Base-by-base conservation (phyloP, 73 alveolate species). In the Paramecium primaurelia region DNA sequence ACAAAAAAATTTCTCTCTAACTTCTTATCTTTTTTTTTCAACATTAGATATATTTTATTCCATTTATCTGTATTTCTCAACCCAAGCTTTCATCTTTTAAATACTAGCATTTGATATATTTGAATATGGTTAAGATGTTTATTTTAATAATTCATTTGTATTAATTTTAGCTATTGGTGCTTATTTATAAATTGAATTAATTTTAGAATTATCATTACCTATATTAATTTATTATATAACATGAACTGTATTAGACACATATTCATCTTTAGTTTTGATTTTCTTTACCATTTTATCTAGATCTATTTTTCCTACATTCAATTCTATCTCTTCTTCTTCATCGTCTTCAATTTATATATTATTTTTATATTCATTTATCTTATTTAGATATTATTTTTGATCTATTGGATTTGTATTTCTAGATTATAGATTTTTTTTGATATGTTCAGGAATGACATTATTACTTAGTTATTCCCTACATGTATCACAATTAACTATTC, bases 21-120 rank as follows among this genome's bases (percentile, higher is more conserved):
- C 71, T 80, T 80, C 91, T 49, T 80, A 49, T 44, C 91, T 80
- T 80, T 80, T 80, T 18, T 47, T 80, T 28, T 80, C 91, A 45
- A 80, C 25, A 44, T 44, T 49, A 10, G 91, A 44, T 7, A 80
- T 0, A 45, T 80, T 80, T 20, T 10, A 45, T 80, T 80, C 91
- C 47, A 44, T n/a, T 42, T 40, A n/a, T 80, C 51, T 80, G 26
- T 80, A 80, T 26, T 25, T 80, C 49, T 42, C 75, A 11, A 80
- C 77, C 71, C 71, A 80, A n/a, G 12, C 9, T 2, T 80, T 49
- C 18, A 80, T 80, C 32, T 49, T 80, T 18, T 49, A 54, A 80
- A 49, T 37, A 42, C 51, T 34, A 12, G 42, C 9, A 28, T 0
- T 11, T 64, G 42, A 64, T 3, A 64, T 64, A 32, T 64, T 64